A percentile compares a stretch with the other conserved stretches of the same genome.
Conservation (phyloP, 2,329 filamentous ascomycete genomes). For the Fusarium tricinctum region DNA sequence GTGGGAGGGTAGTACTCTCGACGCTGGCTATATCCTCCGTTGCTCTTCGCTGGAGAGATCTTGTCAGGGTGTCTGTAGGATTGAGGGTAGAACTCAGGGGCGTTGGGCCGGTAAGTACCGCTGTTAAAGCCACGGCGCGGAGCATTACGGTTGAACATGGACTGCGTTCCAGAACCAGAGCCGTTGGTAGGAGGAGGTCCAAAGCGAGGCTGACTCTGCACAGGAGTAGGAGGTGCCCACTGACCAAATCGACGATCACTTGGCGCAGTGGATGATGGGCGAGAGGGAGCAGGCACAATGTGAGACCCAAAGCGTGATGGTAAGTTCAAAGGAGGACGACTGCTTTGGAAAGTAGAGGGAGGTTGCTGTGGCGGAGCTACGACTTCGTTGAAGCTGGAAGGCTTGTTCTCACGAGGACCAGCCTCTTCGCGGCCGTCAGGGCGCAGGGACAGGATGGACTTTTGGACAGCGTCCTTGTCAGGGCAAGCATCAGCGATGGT, state of each 20-base stretch:
- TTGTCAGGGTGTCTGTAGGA: conserved; percentile 44
- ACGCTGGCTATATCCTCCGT: conserved; percentile 44
- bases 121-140: conserved; percentile 52
- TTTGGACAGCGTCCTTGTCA: conserved; percentile 48
- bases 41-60: conserved; percentile 29
- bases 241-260: conserved; percentile 45
- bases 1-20: conserved; percentile 51
- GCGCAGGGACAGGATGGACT: conserved; percentile 49
- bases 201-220: conserved; percentile 38
- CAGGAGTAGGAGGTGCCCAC: conserved; percentile 45
- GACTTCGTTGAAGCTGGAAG: conserved; percentile 35
- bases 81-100: conserved; percentile 54
- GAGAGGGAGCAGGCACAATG: conserved; percentile 50
- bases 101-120: conserved; percentile 52
- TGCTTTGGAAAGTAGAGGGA: conserved; percentile 47
- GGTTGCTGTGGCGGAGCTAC: conserved; percentile 40
- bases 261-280: conserved; percentile 47
- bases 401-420: conserved; percentile 35
- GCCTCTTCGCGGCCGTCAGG: conserved; percentile 28
- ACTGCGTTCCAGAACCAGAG: conserved; percentile 6
- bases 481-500: conserved; percentile 51
- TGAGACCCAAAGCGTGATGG: conserved; percentile 53
- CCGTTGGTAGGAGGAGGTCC: conserved; percentile 31
- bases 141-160: conserved; percentile 40
- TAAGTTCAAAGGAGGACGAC: conserved; percentile 30